Conservation (phyloP, 805 yeast genomes). For the Kodamaea jinghongensis region DNA sequence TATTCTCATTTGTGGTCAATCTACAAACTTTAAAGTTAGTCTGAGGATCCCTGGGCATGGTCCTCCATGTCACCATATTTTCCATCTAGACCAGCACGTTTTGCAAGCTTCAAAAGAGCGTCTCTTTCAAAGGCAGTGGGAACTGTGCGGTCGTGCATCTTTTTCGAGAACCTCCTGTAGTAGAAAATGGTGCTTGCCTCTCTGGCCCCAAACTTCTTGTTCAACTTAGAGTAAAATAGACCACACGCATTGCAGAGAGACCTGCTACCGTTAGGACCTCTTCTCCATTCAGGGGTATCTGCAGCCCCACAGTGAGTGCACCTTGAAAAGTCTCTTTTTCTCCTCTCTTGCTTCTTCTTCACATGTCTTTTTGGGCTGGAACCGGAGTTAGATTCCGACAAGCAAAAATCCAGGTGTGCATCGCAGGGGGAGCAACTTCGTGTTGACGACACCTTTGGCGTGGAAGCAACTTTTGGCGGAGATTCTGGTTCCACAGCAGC, state of each 20-base stretch:
- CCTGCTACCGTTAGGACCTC: conserved; percentile 81
- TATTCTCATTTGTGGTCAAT: too few species aligned
- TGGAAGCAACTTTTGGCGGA: too few species aligned
- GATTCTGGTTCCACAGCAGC: too few species aligned
- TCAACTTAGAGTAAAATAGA: conserved; percentile 61
- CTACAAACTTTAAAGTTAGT: too few species aligned
- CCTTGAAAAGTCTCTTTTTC: conserved; percentile 1
- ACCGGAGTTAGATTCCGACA: not conserved
- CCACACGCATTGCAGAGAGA: conserved; percentile 95
- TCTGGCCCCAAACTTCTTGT: conserved; percentile 44
- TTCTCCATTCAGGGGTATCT: conserved; percentile 90
- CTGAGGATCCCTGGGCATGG: too few species aligned
- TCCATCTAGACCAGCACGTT: not conserved
- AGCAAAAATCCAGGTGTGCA: not conserved
- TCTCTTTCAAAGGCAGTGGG: conserved; percentile 9
- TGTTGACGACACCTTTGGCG: too few species aligned
- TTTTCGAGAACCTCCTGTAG: conserved; percentile 4
- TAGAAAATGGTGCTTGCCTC: conserved; percentile 31
- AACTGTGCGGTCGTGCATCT: conserved; percentile 10
- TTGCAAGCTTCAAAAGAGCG: conserved; percentile 1
- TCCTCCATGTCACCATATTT: too few species aligned
- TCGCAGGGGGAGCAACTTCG: not conserved
- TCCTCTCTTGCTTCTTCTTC: not conserved
- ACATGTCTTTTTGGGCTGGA: not conserved
- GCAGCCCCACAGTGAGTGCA: conserved; percentile 63